Percentiles rank a stretch among this genome's conserved stretches.
These are phyloP conservation scores for Diplodia sapinea DNA, from an alignment of 2,329 filamentous ascomycete genomes.

Conservation along the genomic window DNA sequence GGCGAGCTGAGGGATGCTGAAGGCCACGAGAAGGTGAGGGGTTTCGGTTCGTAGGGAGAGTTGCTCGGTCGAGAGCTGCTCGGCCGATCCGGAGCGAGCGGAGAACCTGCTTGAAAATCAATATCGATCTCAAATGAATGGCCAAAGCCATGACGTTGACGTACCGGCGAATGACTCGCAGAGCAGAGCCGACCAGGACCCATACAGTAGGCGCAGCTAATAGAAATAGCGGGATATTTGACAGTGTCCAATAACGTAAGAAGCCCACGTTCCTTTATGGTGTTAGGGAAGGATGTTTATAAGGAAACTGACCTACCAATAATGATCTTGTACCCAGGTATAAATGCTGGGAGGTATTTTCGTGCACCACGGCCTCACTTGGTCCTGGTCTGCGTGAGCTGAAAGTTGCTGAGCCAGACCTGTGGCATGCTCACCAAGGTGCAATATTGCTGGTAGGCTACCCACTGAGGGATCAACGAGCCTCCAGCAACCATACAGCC, in stretches of 20 bases:
- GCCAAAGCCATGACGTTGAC: neutral
- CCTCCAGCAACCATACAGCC: constrained; percentile 72
- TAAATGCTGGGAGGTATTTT: constrained; percentile 83
- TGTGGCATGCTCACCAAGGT: constrained; percentile 4
- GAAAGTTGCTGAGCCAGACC: neutral
- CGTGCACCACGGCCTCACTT: constrained; percentile 73
- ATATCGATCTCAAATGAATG: neutral
- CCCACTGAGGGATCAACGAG: constrained; percentile 71
- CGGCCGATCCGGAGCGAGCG: neutral
- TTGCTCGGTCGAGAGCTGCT: neutral
- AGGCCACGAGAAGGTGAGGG: constrained; percentile 20
- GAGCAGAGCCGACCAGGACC: constrained; percentile 58
- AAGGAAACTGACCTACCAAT: constrained; percentile 71
- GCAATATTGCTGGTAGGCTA: constrained; percentile 74
- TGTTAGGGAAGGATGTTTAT: neutral
- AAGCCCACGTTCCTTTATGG: constrained; percentile 79
- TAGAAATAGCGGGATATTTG: constrained; percentile 86
- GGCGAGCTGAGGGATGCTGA: constrained; percentile 75
- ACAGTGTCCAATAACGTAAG: constrained; percentile 85
- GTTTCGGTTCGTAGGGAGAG: neutral
- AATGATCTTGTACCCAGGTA: constrained; percentile 83
- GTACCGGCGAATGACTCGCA: constrained; percentile 19
- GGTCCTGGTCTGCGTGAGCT: constrained; percentile 31
- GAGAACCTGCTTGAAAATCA: constrained; percentile 9
- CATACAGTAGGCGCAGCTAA: constrained; percentile 79